Evolutionary conservation across 1,139 yeast species (phyloP), one percentile per base, ranked within the genome.

Genomic region (Yamadazyma pseudoaaseri): DNA sequence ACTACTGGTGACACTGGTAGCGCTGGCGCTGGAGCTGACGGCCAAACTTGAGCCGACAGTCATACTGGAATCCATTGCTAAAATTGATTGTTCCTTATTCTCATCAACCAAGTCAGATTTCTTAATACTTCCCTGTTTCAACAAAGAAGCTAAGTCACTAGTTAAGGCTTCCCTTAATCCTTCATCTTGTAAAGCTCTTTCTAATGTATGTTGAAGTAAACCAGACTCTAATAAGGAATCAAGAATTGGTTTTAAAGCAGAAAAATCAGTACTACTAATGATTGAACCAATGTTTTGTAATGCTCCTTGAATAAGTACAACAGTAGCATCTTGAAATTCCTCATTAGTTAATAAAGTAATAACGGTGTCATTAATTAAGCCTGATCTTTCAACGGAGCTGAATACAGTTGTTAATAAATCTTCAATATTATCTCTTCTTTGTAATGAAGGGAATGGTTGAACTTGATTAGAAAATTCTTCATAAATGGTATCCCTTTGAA

Each of bases 321-420:
- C 63, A 16, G 58, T 49, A n/a, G 50, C 52, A 21, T 46, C 45
- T 43, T 59, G 63, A 48, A 62, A 62, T 33, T 46, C 36, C 4
- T 53, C 44, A 42, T 58, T 50, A n/a, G 54, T 47, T 25, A 62
- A 49, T 40, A 62, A 52, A 9, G 51, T 42, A 32, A 43, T 34
- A 26, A 62, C 38, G 22, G 65, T 59, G 26, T 49, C 56, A 29
- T 49, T 53, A 29, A 62, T 34, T 31, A 62, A 48, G 6, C 61
- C 60, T 3, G 65, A 59, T 44, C 56, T 45, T 27, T 51, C 57
- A 33, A 61, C 53, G 2, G 66, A 49, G 1, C 51, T 33, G 33
- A 62, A 51, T 18, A 62, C 49, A n/a, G 67, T 62, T 17, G 58
- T 52, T 18, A 60, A 48, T 39, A 62, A 57, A 35, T 61, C 65